phyloP scores from a whole-genome alignment of 495 filamentous ascomycete species.

The Neurospora tetrasperma region DNA sequence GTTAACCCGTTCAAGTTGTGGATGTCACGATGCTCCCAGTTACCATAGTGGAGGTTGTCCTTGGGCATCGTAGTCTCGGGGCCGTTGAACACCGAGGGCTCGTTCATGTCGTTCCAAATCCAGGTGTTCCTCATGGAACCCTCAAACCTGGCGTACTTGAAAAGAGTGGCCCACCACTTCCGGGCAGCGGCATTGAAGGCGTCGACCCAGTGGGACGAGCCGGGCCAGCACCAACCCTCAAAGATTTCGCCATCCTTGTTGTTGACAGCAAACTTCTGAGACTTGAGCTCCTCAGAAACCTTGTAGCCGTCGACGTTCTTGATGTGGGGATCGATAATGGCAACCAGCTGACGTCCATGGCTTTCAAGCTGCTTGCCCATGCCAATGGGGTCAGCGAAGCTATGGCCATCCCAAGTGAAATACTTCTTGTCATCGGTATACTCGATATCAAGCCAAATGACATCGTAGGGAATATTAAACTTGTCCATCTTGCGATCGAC shows the following conservation, averaged over 20 bases:
- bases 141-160: constrained; percentile 78
- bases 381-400: constrained; percentile 70
- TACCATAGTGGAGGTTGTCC: constrained; percentile 82
- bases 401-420: constrained; percentile 88
- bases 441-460: constrained; percentile 97
- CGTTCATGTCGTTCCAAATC: constrained; percentile 99
- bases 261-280: constrained; percentile 68
- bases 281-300: constrained; percentile 70
- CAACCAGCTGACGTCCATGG: constrained; percentile 80
- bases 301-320: constrained; percentile 76
- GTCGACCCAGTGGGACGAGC: constrained; percentile 91
- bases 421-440: constrained; percentile 95
- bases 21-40: constrained; percentile 95
- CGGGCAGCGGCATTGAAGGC: constrained; percentile 80
- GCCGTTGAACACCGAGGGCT: constrained; percentile 96
- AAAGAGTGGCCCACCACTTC: constrained; percentile 81
- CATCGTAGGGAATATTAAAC: constrained; percentile 88
- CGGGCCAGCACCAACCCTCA: constrained; percentile 98
- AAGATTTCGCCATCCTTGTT: constrained; percentile 86
- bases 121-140: constrained; percentile 74
- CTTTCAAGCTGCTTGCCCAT: constrained; percentile 82
- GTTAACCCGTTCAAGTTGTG: constrained; percentile 94
- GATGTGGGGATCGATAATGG: constrained; percentile 95
- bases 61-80: constrained; percentile 97
- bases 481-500: constrained; percentile 95